A percentile compares a stretch with the other conserved stretches of the same genome.
Evolutionary conservation across 805 yeast genomes (phyloP).

Genomic region (Cyberlindnera suaveolens): DNA sequence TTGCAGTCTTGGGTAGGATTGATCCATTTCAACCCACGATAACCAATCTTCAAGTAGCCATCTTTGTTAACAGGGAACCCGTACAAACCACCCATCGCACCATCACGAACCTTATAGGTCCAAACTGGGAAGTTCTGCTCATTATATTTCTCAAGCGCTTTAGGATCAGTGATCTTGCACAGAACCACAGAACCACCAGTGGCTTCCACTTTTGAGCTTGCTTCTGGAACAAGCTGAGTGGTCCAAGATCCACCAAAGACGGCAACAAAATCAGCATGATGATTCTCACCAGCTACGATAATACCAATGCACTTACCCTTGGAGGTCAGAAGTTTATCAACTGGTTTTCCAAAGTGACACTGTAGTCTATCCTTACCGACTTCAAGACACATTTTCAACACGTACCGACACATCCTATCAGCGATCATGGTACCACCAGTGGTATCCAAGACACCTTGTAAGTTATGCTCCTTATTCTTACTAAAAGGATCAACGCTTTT

Average conservation of each 20-base stretch:
- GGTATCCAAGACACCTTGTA: constrained; percentile 24
- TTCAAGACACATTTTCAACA: constrained; percentile 18
- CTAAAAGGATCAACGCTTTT: constrained; percentile 20
- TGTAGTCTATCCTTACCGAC: constrained; percentile 19
- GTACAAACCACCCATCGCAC: constrained; percentile 26
- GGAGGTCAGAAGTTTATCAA: constrained; percentile 1
- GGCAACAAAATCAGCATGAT: constrained; percentile 2
- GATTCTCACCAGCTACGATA: constrained; percentile 12
- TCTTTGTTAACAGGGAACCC: constrained; percentile 25
- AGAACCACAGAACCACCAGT: constrained; percentile 27
- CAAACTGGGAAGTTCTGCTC: constrained; percentile 23
- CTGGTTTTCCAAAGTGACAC: constrained; percentile 17
- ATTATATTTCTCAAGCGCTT: constrained; percentile 16
- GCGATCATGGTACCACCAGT: constrained; percentile 28
- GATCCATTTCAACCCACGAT: constrained; percentile 27
- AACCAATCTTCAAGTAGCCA: constrained; percentile 27
- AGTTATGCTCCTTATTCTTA: constrained; percentile 8
- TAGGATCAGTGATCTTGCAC: constrained; percentile 18
- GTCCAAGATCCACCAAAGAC: constrained; percentile 17
- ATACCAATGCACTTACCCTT: constrained; percentile 18
- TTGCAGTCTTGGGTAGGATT: constrained; percentile 19
- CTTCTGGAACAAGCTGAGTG: constrained; percentile 24
- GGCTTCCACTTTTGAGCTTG: constrained; percentile 23
- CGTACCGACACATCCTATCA: constrained; percentile 28
- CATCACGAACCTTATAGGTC: constrained; percentile 26